These are phyloP conservation scores for Nepenthes gracilis DNA, from an alignment of 148 eudicot genomes.

Conservation along the genomic window DNA sequence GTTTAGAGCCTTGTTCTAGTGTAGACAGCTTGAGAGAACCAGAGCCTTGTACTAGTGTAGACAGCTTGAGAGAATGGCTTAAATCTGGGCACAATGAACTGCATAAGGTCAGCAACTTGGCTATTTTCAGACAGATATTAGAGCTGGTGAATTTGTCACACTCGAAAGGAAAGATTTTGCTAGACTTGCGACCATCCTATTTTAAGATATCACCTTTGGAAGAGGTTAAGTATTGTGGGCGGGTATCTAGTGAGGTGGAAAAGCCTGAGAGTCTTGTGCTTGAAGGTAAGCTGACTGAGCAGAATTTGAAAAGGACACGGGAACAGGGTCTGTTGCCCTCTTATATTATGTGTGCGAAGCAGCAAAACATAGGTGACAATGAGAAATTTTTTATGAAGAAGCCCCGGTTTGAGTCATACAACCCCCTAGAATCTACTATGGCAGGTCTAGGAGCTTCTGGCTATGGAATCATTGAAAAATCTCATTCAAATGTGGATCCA, in stretches of 20 bases:
- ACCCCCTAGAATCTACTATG: constrained; percentile 17
- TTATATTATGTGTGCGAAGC: constrained; percentile 29
- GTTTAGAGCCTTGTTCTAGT: constrained; percentile 11
- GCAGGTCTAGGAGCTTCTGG: constrained; percentile 19
- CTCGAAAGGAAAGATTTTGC: constrained; percentile 52
- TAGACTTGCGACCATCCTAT: constrained; percentile 67
- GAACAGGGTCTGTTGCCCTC: constrained; percentile 22
- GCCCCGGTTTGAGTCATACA: constrained; percentile 28
- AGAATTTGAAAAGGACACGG: constrained; percentile 40
- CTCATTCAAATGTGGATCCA: constrained; percentile 11
- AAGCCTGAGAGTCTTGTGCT: constrained; percentile 10
- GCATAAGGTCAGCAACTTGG: constrained; percentile 38
- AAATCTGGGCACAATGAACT: constrained; percentile 27
- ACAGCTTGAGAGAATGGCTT: constrained; percentile 80
- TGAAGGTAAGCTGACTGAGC: constrained; percentile 21
- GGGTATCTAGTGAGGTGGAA: constrained; percentile 26
- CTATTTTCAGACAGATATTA: constrained; percentile 56
- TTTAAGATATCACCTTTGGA: constrained; percentile 53
- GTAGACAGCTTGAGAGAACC: constrained; percentile 15
- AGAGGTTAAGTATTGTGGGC: constrained; percentile 51
- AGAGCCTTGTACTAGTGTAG: constrained; percentile 8
- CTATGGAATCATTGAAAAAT: constrained; percentile 10
- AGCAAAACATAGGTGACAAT: constrained; percentile 42
- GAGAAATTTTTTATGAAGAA: constrained; percentile 18
- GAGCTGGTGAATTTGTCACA: constrained; percentile 55